phyloP scores from a whole-genome alignment of 768 basidiomycete species.

The Albatrellus ellisii region DNA sequence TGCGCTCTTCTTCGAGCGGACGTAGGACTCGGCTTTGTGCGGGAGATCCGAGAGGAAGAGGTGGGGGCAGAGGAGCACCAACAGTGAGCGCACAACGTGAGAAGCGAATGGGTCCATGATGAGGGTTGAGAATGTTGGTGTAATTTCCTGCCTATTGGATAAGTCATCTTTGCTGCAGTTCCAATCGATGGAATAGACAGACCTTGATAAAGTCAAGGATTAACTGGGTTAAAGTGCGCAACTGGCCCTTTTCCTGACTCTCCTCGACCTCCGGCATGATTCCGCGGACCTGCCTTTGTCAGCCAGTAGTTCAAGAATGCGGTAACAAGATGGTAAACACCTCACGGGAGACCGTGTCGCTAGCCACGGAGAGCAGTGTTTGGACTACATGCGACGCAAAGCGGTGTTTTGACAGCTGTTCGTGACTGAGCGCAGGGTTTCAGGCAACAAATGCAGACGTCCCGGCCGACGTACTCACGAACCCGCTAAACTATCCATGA shows the following conservation, averaged over 20 bases:
- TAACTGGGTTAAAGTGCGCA: slow-evolving; percentile 51
- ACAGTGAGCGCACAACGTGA: slow-evolving; percentile 73
- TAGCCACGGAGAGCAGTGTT: slow-evolving; percentile 63
- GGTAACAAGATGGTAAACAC: slow-evolving; percentile 22
- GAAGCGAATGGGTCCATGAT: slow-evolving; percentile 84
- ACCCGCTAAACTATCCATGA: slow-evolving; percentile 76
- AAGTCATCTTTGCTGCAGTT: background rate
- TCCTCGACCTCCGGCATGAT: slow-evolving; percentile 36
- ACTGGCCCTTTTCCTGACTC: slow-evolving; percentile 41
- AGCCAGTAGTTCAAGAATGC: background rate
- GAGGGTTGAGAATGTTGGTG: slow-evolving; percentile 46
- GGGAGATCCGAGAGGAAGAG: slow-evolving; percentile 26
- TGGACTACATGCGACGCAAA: slow-evolving; percentile 96
- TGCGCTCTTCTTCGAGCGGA: slow-evolving; percentile 79
- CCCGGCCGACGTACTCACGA: slow-evolving; percentile 50
- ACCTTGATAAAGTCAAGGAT: slow-evolving; percentile 56
- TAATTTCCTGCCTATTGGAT: slow-evolving; percentile 43
- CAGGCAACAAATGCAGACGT: background rate
- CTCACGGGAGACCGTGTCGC: slow-evolving; percentile 56
- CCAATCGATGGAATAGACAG: slow-evolving; percentile 10
- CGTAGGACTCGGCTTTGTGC: slow-evolving; percentile 22
- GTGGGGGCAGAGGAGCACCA: slow-evolving; percentile 62
- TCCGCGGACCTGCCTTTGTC: slow-evolving; percentile 32
- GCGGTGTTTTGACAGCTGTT: slow-evolving; percentile 55
- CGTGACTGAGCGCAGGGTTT: slow-evolving; percentile 13